Base-by-base conservation (phyloP, 768 basidiomycete species). In the Cubamyces lactineus region DNA sequence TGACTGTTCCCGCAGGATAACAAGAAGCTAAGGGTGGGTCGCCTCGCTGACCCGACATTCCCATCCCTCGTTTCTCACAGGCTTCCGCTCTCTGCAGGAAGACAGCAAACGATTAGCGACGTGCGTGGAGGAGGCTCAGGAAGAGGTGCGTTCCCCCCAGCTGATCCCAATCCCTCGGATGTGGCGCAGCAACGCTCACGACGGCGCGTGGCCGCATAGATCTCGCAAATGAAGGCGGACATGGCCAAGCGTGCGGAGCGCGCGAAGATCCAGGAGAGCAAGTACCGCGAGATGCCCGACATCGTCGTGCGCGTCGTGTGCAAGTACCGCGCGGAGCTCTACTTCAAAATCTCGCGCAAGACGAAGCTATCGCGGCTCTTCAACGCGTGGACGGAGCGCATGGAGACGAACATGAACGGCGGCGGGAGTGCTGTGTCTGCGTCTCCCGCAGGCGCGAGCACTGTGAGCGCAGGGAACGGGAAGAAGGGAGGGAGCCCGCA, bases 321-420 rank as follows among this genome's bases (percentile, higher is more conserved):
- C 74, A 88, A 89, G 67, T 94, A 94, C 72, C 89, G 93, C 47
- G 91, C 92, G 4, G 92, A 95, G 69, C 82, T 95, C 43, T 93
- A 91, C 79, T 95, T 95, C 84, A 94, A 93, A 75, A 92, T 95
- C 66, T 91, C 91, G 9, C 88, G 93, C 72, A 94, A 94, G 76
- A 92, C 91, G 26, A 94, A 92, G 72, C 79, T 95, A 38, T 86
- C 87, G 57, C 83, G 89, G 57, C 80, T 94, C 58, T 92, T 94
- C 74, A 88, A 86, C 68, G 89, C 92, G 30, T 94, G 92, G 92
- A 92, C 91, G 26, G 90, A 91, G 53, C 82, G 92, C 64, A 95
- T 95, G 93, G 92, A 92, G 72, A 65, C 65, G 38, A 67, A 63
- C 54, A 54, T 48, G 23, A 41, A 30, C 53, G 55, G 48, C 28